phyloP scores from a whole-genome alignment of 2,329 filamentous ascomycete species.

The Exophiala alcalophila region DNA sequence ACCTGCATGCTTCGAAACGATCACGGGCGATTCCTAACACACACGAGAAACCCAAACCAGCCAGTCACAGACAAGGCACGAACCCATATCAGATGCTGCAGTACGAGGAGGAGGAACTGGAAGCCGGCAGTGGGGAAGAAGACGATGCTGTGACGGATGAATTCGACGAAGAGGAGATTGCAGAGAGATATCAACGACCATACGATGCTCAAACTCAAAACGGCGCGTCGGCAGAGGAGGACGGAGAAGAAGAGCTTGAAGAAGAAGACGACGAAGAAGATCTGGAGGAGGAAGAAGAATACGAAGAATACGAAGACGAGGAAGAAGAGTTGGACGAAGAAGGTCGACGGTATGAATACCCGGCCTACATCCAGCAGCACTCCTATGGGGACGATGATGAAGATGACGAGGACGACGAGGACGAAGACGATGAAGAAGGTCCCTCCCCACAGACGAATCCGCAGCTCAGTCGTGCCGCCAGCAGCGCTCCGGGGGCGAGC shows the following conservation, averaged over 20 bases:
- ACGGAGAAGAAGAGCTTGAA: constrained; percentile 5
- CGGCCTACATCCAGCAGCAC: not conserved
- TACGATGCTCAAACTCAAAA: constrained; percentile 1
- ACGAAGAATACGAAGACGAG: constrained; percentile 10
- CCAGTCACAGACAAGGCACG: not conserved
- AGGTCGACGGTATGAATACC: constrained; percentile 6
- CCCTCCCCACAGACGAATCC: constrained; percentile 21
- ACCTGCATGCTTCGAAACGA: constrained; percentile 10
- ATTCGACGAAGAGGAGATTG: not conserved
- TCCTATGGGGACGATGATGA: constrained; percentile 14
- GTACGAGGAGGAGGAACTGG: not conserved
- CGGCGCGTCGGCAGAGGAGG: no score
- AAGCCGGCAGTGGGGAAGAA: constrained; percentile 1
- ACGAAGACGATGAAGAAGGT: constrained; percentile 8
- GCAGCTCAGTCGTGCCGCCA: constrained; percentile 20
- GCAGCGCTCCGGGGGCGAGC: constrained; percentile 24
- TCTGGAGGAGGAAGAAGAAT: constrained; percentile 9
- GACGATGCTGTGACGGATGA: not conserved
- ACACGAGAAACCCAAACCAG: constrained; percentile 2
- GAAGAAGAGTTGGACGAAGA: constrained; percentile 14
- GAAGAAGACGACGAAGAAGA: constrained; percentile 10
- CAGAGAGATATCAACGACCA: not conserved
- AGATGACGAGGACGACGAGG: constrained; percentile 11
- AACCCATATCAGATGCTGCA: constrained; percentile 14
- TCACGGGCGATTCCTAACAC: constrained; percentile 2